These are phyloP conservation scores for Curvularia eragrostidis DNA, from an alignment of 2,329 filamentous ascomycete species.

Conservation along the genomic window DNA sequence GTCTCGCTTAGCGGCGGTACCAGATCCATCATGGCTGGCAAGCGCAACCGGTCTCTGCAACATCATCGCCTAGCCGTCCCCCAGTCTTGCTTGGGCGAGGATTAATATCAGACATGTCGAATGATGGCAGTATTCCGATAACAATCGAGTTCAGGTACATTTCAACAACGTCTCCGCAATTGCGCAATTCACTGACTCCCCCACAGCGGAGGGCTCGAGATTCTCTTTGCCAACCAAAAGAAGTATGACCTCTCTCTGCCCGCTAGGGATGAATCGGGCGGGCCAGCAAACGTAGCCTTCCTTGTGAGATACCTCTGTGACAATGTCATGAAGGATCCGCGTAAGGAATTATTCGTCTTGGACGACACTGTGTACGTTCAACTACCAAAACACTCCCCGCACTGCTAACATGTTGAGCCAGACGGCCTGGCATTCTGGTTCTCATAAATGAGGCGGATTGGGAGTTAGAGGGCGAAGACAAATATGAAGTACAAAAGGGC, in stretches of 20 bases:
- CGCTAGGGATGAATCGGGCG: constrained; percentile 63
- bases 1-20: constrained; percentile 35
- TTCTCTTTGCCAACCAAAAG: constrained; percentile 86
- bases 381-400: no score
- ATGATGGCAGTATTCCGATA: constrained; percentile 59
- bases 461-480: constrained; percentile 95
- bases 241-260: constrained; percentile 76
- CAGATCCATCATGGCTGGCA: constrained; percentile 7
- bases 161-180: constrained; percentile 32
- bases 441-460: constrained; percentile 98
- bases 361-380: constrained; percentile 80
- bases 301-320: constrained; percentile 81
- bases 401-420: constrained; percentile 51
- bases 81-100: neutral
- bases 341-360: constrained; percentile 88
- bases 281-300: constrained; percentile 72
- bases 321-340: constrained; percentile 80
- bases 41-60: constrained; percentile 8
- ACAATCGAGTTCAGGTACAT: constrained; percentile 75
- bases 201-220: constrained; percentile 82
- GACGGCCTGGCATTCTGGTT: constrained; percentile 92
- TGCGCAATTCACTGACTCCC: constrained; percentile 15
- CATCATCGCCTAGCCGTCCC: neutral
- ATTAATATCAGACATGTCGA: constrained; percentile 30
- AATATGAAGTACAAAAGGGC: constrained; percentile 79